Percentiles rank a stretch among this genome's conserved stretches.
phyloP scores from a whole-genome alignment of 306 rosid genomes.

The Vigna trinervia region DNA sequence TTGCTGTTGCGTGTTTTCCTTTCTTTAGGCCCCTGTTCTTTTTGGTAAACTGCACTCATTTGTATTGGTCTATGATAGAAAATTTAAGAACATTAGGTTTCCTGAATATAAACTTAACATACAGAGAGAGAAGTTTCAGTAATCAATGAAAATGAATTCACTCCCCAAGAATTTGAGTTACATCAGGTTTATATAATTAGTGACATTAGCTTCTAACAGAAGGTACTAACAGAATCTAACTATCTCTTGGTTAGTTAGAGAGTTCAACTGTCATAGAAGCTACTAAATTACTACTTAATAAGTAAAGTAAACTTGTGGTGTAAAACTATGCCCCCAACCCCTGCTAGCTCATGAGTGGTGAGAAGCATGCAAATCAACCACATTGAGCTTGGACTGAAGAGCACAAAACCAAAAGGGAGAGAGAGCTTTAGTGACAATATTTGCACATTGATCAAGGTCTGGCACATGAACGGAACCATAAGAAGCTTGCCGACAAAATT shows the following conservation, averaged over 20 bases:
- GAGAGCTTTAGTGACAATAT: background rate
- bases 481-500: no score
- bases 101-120: conserved; percentile 24
- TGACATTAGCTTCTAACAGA: background rate
- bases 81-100: background rate
- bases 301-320: background rate
- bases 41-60: background rate
- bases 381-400: background rate
- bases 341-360: background rate
- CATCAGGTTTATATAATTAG: background rate
- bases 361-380: background rate
- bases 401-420: background rate
- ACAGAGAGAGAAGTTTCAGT: background rate
- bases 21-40: background rate
- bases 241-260: background rate
- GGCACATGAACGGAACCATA: background rate
- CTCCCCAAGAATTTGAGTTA: background rate
- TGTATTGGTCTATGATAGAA: conserved; percentile 6
- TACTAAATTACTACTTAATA: background rate
- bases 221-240: background rate
- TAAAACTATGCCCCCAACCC: background rate
- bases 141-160: background rate
- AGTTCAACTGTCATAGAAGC: background rate
- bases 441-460: no score
- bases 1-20: conserved; percentile 16